Conservation (phyloP, 2,329 filamentous ascomycete species). For the Hypoxylon sp. region DNA sequence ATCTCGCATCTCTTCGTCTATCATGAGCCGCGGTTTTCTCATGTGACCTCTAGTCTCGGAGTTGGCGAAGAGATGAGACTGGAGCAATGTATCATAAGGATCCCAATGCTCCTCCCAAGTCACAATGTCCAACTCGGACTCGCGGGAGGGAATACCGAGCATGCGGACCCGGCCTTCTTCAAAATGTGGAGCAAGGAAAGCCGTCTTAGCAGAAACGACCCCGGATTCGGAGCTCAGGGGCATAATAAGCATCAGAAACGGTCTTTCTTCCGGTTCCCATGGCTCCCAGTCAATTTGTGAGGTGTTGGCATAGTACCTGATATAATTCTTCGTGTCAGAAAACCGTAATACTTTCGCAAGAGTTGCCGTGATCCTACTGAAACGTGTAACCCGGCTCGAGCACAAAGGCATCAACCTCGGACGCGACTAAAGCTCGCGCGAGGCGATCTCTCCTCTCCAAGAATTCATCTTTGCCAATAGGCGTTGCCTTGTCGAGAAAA, state of each 20-base stretch:
- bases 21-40: constrained; percentile 63
- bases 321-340: background rate
- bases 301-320: constrained; percentile 70
- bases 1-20: constrained; percentile 75
- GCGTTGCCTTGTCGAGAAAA: constrained; percentile 64
- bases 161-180: constrained; percentile 71
- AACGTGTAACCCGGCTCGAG: constrained; percentile 75
- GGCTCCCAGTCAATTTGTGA: constrained; percentile 73
- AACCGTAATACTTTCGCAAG: background rate
- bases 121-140: constrained; percentile 65
- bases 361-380: constrained; percentile 55
- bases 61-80: constrained; percentile 57
- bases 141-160: constrained; percentile 68
- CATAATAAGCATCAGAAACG: constrained; percentile 72
- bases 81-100: constrained; percentile 67
- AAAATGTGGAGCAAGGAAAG: constrained; percentile 71
- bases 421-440: constrained; percentile 65
- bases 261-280: constrained; percentile 74
- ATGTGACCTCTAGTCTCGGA: constrained; percentile 13
- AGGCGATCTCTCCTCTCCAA: constrained; percentile 68
- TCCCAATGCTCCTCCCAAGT: constrained; percentile 76
- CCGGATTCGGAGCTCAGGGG: constrained; percentile 59
- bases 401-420: constrained; percentile 69
- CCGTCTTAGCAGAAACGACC: constrained; percentile 64
- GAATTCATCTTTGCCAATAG: constrained; percentile 66